Conservation (phyloP, 805 yeast genomes). For the Myxozyma melibiosi region DNA sequence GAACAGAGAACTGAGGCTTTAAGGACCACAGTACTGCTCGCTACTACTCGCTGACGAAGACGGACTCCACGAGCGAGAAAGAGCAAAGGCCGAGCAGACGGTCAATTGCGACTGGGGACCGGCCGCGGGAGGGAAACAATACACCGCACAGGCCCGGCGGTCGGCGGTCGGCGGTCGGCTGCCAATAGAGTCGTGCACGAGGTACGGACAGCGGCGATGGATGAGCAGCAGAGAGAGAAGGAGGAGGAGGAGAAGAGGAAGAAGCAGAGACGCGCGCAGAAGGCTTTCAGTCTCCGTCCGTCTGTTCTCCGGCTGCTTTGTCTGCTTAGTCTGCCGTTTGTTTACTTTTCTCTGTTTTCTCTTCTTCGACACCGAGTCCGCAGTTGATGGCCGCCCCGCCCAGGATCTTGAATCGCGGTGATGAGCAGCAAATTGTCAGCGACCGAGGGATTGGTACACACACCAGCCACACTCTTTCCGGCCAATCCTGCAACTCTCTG, state of each 20-base stretch:
- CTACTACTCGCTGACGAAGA: no score
- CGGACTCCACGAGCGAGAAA: no score
- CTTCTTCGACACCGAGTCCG: no score
- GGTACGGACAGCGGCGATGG: background rate
- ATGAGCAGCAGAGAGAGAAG: background rate
- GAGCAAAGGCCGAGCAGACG: no score
- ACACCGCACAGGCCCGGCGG: constrained; percentile 6
- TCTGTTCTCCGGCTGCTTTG: no score
- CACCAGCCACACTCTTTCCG: background rate
- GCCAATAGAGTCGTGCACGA: constrained; percentile 10
- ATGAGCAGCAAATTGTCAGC: no score
- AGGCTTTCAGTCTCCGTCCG: background rate
- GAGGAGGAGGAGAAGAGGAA: background rate
- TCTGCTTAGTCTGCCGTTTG: no score
- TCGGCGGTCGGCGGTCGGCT: background rate
- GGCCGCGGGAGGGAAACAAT: background rate
- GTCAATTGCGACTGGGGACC: background rate
- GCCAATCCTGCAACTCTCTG: background rate
- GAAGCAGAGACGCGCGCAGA: background rate
- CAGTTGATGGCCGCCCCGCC: background rate
- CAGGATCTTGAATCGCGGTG: background rate
- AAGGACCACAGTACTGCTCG: no score
- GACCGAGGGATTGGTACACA: background rate
- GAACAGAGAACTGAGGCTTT: no score
- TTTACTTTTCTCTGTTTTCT: no score